Evolutionary conservation across 2,329 filamentous ascomycete species (phyloP).

Genomic region (Scytalidium lignicola): DNA sequence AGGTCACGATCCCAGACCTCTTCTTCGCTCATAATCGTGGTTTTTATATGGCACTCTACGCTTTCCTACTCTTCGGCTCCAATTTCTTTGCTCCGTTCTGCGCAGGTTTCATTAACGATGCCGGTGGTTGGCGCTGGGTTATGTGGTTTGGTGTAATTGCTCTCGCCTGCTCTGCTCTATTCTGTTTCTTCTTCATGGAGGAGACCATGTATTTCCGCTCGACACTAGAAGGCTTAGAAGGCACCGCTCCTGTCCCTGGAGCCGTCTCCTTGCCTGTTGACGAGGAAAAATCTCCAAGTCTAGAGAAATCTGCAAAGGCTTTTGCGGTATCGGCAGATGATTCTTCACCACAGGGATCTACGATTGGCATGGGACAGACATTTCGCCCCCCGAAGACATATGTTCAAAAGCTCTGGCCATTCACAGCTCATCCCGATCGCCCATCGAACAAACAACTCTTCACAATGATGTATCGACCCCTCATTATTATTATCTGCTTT

Average conservation of each 20-base stretch:
- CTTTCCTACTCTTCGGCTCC: constrained; percentile 34
- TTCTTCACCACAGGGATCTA: neutral
- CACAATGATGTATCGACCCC: constrained; percentile 12
- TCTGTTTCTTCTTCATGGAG: constrained; percentile 52
- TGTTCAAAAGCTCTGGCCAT: constrained; percentile 2
- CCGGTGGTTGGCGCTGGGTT: constrained; percentile 42
- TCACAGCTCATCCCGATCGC: neutral
- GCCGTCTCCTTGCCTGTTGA: neutral
- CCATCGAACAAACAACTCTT: constrained; percentile 16
- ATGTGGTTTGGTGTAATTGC: constrained; percentile 50
- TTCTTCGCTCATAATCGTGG: constrained; percentile 41
- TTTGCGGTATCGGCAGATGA: too few relatives aligned
- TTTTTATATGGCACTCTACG: constrained; percentile 37
- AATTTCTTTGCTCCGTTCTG: constrained; percentile 37
- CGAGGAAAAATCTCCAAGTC: neutral
- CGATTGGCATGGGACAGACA: neutral
- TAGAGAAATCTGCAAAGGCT: too few relatives aligned
- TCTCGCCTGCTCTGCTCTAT: constrained; percentile 37
- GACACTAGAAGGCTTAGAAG: constrained; percentile 5
- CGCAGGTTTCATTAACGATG: constrained; percentile 41
- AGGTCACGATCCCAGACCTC: constrained; percentile 30
- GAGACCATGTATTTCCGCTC: constrained; percentile 38
- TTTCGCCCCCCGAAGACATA: neutral
- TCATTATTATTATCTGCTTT: constrained; percentile 28
- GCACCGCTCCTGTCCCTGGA: neutral